Evolutionary conservation across 345 rosid genomes (phyloP).

Genomic region (Mercurialis annua): DNA sequence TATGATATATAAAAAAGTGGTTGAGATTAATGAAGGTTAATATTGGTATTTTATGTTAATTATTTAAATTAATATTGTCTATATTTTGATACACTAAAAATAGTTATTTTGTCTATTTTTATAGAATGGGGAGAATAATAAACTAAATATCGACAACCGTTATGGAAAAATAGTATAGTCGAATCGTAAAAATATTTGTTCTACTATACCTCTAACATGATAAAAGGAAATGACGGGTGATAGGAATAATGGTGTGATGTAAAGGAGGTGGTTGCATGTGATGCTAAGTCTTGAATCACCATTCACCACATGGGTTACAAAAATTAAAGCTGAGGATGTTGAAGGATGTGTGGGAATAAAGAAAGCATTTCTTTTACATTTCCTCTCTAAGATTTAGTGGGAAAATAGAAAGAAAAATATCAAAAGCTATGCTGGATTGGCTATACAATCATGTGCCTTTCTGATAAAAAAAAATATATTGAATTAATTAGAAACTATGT

Average conservation of each 20-base stretch:
- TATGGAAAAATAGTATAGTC: no score
- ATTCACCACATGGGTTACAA: conserved; percentile 20
- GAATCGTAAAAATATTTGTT: no score
- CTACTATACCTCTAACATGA: no score
- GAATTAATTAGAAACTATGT: neutral
- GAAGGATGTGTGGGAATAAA: conserved; percentile 1
- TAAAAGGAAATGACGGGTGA: conserved; percentile 15
- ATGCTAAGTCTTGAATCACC: neutral
- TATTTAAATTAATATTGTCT: no score
- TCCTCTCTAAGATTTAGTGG: neutral
- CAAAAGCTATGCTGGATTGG: neutral
- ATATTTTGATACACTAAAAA: no score
- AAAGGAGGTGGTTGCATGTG: conserved; percentile 27
- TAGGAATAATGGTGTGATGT: conserved; percentile 13
- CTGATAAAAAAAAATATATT: no score
- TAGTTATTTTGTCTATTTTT: no score
- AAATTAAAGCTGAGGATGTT: neutral
- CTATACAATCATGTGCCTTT: conserved; percentile 15
- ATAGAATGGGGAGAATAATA: neutral
- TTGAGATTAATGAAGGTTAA: no score
- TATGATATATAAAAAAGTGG: no score
- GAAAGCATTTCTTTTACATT: neutral
- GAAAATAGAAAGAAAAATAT: no score
- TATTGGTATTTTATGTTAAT: no score
- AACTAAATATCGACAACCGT: no score